Conservation (phyloP, 129 eudicot genomes). For the Artemisia annua region DNA sequence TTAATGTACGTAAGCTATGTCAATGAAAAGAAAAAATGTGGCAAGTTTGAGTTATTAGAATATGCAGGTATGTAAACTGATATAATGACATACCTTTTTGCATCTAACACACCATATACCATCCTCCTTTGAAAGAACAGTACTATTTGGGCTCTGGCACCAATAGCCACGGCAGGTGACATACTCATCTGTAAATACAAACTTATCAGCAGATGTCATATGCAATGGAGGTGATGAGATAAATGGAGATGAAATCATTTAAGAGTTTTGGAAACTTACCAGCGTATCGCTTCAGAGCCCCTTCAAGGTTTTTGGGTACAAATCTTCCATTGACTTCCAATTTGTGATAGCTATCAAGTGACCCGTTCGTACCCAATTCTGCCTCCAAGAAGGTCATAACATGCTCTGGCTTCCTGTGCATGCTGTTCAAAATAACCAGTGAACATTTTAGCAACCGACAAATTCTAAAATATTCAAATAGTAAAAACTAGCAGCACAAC, state of each 20-base stretch:
- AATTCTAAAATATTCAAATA: neutral
- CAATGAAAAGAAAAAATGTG: no score
- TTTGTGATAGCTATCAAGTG: slow-evolving; percentile 76
- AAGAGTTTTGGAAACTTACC: slow-evolving; percentile 40
- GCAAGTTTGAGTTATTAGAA: no score
- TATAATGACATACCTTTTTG: neutral
- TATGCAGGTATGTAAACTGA: no score
- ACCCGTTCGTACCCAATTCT: slow-evolving; percentile 76
- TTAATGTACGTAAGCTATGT: no score
- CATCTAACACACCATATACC: slow-evolving; percentile 23
- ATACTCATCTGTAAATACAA: no score
- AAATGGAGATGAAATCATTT: no score
- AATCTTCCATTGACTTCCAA: slow-evolving; percentile 62
- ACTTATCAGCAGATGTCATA: no score
- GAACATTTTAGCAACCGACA: neutral
- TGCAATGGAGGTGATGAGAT: no score
- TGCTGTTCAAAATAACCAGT: slow-evolving; percentile 19
- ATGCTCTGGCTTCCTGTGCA: slow-evolving; percentile 77
- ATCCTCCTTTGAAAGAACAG: slow-evolving; percentile 37
- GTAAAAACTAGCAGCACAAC: neutral
- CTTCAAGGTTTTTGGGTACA: slow-evolving; percentile 71
- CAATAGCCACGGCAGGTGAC: slow-evolving; percentile 30
- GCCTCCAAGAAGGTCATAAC: slow-evolving; percentile 67
- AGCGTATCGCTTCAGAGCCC: slow-evolving; percentile 55
- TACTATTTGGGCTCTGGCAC: slow-evolving; percentile 23